These are phyloP conservation scores for Russula sp. DNA, from an alignment of 768 basidiomycete species.

Conservation along the genomic window DNA sequence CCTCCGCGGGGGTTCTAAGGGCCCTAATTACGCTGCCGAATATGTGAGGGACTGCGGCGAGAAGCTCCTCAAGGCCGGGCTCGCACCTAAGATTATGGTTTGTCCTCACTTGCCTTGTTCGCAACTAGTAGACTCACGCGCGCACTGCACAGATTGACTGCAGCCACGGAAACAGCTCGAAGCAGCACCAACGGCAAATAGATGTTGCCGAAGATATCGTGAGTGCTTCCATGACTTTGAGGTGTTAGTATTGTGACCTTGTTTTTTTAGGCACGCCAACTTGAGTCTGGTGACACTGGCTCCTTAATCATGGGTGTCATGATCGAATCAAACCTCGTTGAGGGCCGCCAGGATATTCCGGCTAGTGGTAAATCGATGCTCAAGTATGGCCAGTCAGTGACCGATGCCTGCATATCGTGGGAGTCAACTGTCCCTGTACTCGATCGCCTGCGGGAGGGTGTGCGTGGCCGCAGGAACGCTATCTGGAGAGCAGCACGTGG, in stretches of 20 bases:
- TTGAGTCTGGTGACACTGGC: slow-evolving; percentile 66
- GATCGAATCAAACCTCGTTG: slow-evolving; percentile 89
- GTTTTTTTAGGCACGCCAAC: slow-evolving; percentile 54
- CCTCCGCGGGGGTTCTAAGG: slow-evolving; percentile 81
- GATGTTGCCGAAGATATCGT: slow-evolving; percentile 90
- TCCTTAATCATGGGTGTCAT: slow-evolving; percentile 84
- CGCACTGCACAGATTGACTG: slow-evolving; percentile 68
- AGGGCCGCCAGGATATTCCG: slow-evolving; percentile 84
- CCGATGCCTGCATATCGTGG: slow-evolving; percentile 90
- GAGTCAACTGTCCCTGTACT: slow-evolving; percentile 76
- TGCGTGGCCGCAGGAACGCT: slow-evolving; percentile 62
- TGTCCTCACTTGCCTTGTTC: slow-evolving; percentile 2
- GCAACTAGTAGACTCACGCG: background rate
- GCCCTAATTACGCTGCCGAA: slow-evolving; percentile 83
- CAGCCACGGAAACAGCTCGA: slow-evolving; percentile 92
- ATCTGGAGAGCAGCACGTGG: slow-evolving; percentile 34
- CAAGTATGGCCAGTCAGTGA: slow-evolving; percentile 81
- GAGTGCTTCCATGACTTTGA: slow-evolving; percentile 28
- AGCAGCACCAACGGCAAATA: slow-evolving; percentile 84
- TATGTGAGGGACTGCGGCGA: slow-evolving; percentile 69
- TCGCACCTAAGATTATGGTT: slow-evolving; percentile 85
- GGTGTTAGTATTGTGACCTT: slow-evolving; percentile 22
- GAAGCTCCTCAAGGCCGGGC: slow-evolving; percentile 72
- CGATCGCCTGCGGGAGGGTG: slow-evolving; percentile 82
- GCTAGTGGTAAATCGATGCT: slow-evolving; percentile 62